Evolutionary conservation across 805 yeast species (phyloP).

Genomic region (Candida ulmi): DNA sequence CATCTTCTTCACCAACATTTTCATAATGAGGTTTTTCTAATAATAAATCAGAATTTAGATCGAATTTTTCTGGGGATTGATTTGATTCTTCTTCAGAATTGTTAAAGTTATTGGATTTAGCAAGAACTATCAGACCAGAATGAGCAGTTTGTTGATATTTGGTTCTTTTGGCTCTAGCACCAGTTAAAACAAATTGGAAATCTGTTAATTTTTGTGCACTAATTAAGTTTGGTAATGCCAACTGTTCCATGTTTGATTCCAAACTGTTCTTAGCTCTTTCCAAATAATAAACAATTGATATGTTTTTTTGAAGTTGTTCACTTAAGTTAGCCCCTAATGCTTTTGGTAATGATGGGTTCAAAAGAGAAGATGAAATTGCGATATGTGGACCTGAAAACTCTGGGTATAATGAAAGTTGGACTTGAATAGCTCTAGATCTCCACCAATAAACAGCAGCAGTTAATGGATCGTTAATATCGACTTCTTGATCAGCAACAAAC

Average conservation of each 20-base stretch:
- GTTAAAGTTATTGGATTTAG: constrained; percentile 38
- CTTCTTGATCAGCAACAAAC: constrained; percentile 13
- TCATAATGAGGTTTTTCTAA: constrained; percentile 73
- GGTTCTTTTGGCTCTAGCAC: constrained; percentile 84
- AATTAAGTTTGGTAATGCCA: constrained; percentile 47
- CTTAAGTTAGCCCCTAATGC: constrained; percentile 20
- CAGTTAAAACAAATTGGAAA: constrained; percentile 66
- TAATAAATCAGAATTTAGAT: constrained; percentile 68
- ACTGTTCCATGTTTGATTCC: constrained; percentile 59
- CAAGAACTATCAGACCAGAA: constrained; percentile 71
- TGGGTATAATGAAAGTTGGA: constrained; percentile 56
- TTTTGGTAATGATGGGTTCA: constrained; percentile 19
- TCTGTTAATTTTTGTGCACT: constrained; percentile 55
- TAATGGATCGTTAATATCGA: constrained; percentile 8
- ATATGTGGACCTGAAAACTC: constrained; percentile 51
- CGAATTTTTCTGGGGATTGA: constrained; percentile 48
- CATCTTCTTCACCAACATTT: constrained; percentile 43
- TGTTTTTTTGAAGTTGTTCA: constrained; percentile 27
- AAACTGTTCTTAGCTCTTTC: constrained; percentile 65
- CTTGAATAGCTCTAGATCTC: constrained; percentile 64
- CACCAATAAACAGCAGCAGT: constrained; percentile 62
- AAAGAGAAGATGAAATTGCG: constrained; percentile 29
- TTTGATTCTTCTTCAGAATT: constrained; percentile 25
- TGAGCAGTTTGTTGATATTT: constrained; percentile 70
- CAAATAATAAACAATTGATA: constrained; percentile 47